Conservation (phyloP, 2,329 filamentous ascomycete species). For the Xylaria polymorpha region DNA sequence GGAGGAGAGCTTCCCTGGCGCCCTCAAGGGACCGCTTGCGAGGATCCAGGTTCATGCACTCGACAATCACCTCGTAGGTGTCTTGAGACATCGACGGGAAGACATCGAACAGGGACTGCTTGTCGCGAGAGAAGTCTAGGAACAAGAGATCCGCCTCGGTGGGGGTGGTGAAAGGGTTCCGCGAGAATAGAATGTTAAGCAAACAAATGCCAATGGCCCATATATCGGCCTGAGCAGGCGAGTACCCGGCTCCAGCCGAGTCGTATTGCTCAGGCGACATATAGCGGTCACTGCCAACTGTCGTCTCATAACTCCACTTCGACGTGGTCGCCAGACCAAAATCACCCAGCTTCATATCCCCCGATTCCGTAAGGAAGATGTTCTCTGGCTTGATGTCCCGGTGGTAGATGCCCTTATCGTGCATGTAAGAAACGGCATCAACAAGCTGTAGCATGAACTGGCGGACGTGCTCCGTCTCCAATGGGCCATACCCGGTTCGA, state of each 20-base stretch:
- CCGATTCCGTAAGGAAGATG: conserved; percentile 90
- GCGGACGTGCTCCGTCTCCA: conserved; percentile 96
- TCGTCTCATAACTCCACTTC: conserved; percentile 89
- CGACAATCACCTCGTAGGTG: conserved; percentile 90
- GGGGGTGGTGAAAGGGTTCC: conserved; percentile 94
- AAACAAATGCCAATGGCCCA: conserved; percentile 98
- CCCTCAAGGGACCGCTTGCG: conserved; percentile 84
- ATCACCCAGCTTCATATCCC: conserved; percentile 95
- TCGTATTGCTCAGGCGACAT: conserved; percentile 99
- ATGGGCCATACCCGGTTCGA: conserved; percentile 83
- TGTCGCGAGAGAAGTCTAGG: conserved; percentile 91
- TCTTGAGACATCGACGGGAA: conserved; percentile 99
- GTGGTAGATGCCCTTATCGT: conserved; percentile 91
- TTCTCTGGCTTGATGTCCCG: conserved; percentile 99
- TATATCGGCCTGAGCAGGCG: conserved; percentile 90
- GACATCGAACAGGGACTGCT: conserved; percentile 95
- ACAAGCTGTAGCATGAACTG: conserved; percentile 97
- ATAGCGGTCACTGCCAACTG: conserved; percentile 96
- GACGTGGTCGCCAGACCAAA: conserved; percentile 93
- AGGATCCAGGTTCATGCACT: conserved; percentile 92
- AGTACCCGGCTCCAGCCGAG: conserved; percentile 86
- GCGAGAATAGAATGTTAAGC: conserved; percentile 94
- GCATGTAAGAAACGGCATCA: conserved; percentile 88
- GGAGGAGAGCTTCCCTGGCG: conserved; percentile 80
- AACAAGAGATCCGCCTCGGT: conserved; percentile 93